Conservation (phyloP, 2,329 filamentous ascomycete species). For the Xylariaceae sp. region DNA sequence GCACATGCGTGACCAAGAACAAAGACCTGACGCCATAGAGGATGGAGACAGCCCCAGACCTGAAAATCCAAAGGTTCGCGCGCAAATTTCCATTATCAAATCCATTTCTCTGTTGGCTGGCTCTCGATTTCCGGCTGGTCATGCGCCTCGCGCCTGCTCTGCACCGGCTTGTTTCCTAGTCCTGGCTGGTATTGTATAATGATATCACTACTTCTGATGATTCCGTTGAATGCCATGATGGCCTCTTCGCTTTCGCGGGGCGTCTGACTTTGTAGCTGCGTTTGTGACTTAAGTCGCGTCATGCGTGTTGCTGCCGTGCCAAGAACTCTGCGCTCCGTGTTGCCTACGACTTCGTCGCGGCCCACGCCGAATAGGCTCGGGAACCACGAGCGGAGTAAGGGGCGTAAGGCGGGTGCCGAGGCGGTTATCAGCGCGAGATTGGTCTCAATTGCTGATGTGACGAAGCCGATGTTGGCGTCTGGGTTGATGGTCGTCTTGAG, state of each 20-base stretch:
- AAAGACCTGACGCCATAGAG: background rate
- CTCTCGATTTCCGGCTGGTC: no score
- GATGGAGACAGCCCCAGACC: background rate
- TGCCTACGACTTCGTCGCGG: constrained; percentile 20
- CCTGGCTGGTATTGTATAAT: constrained; percentile 5
- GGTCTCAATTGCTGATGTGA: constrained; percentile 36
- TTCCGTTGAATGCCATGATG: constrained; percentile 8
- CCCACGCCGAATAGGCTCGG: constrained; percentile 23
- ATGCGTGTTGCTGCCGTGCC: constrained; percentile 14
- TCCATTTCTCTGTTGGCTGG: constrained; percentile 12
- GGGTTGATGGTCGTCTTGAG: constrained; percentile 21
- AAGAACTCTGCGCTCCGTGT: constrained; percentile 12
- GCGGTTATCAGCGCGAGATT: constrained; percentile 41
- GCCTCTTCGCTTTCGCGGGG: constrained; percentile 14
- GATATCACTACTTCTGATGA: constrained; percentile 11
- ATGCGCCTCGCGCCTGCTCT: background rate
- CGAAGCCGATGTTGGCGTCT: constrained; percentile 33
- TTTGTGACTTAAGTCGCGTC: constrained; percentile 17
- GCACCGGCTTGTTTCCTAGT: background rate
- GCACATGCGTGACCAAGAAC: no score
- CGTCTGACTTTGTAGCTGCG: constrained; percentile 14
- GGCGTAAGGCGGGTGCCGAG: constrained; percentile 38
- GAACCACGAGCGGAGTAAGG: constrained; percentile 36
- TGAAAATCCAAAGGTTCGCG: background rate
- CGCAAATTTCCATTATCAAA: background rate